Percentiles rank a stretch among this genome's conserved stretches.
Conservation (phyloP, 192 early-diverging fungal genomes). For the Coemansia guatemalensis region DNA sequence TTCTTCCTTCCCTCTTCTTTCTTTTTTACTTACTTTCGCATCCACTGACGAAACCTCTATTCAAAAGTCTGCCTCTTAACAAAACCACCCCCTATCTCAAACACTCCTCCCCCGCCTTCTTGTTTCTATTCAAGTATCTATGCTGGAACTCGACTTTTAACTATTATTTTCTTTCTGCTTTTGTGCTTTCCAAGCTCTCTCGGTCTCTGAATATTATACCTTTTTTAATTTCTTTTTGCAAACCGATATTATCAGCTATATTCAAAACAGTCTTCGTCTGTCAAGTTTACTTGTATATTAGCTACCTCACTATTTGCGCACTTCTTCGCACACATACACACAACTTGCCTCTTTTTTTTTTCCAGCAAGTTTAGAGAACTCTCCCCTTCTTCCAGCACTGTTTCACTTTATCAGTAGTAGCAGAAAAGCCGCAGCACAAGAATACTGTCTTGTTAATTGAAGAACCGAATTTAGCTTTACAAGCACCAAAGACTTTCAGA, state of each 20-base stretch:
- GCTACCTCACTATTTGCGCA: background rate
- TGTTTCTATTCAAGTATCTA: background rate
- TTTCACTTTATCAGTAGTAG: background rate
- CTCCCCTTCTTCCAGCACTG: background rate
- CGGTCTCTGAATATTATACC: background rate
- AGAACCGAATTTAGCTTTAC: background rate
- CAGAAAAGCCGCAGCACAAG: background rate
- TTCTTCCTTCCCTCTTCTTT: background rate
- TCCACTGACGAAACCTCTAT: background rate
- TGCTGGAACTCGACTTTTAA: background rate
- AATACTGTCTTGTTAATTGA: background rate
- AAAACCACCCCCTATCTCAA: background rate
- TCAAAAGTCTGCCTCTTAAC: no score
- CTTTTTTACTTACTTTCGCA: background rate
- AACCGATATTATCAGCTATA: background rate
- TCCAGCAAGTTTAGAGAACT: background rate
- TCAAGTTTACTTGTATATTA: constrained; percentile 9
- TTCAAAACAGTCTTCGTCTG: background rate
- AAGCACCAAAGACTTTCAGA: background rate
- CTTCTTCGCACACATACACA: background rate
- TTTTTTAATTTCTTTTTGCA: background rate
- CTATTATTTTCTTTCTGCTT: background rate
- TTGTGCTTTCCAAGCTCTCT: background rate
- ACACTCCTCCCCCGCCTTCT: background rate
- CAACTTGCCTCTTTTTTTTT: no score